Base-by-base conservation (phyloP, 2,329 filamentous ascomycete species). In the Claviceps maximensis region DNA sequence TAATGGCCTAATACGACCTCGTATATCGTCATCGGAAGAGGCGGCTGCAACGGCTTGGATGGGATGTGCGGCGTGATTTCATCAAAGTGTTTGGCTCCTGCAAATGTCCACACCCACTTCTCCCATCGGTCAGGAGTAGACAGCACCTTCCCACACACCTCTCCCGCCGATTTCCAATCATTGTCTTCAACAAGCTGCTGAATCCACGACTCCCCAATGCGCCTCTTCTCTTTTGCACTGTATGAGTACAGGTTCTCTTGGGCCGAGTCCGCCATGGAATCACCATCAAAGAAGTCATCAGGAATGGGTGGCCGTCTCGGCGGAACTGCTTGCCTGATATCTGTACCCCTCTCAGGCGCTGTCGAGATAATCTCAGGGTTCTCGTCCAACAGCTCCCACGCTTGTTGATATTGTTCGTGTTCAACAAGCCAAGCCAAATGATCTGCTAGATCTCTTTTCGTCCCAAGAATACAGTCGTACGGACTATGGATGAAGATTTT, bases 401-500 rank as follows among this genome's bases (percentile, higher is more conserved):
- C 89, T 59, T 88, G 79, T 61, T 87, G 80, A 62, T 91, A 95
- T 56, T 84, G 83, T 51, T 87, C 79, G 56, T 84, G 87, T 54
- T 91, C 86, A 29, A 95, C 66, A 15, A 97, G 74, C 91, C 91
- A 98, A 8, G 77, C 73, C 23, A 97, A 72, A 62, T 95, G 89
- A 67, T 98, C 93, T 3, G 82, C 74, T 17, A 95, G 74, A 62
- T 95, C 90, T 59, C 93, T 78, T 64, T 90, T 90, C 2, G 93
- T 88, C 0, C 89, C 88, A 52, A 96, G 73, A n/a, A 97, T 85
- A 61, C 90, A 97, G 68, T 98, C 93, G 63, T 94, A 98, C 0
- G 93, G 93, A 61, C 89, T 96, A 62, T 95, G 89, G 42, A 98
- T 88, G 65, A 96, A 96, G 17, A 98, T 86, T 62, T 97, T 77